Conservation (phyloP, 2,329 filamentous ascomycete species). For the Lasiodiplodia citricola region DNA sequence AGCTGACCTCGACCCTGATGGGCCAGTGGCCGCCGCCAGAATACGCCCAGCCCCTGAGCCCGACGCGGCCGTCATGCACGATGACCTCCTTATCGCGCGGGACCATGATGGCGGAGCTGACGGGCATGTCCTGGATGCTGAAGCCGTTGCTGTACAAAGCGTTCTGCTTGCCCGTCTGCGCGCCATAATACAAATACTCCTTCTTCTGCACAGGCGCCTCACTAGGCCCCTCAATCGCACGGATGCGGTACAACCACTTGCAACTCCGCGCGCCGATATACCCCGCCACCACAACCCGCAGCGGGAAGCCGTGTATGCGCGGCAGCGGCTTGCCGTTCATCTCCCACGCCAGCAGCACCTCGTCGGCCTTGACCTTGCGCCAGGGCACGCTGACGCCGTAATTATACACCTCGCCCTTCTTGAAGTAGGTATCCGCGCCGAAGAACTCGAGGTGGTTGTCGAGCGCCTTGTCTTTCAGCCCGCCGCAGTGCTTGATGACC, state of each 20-base stretch:
- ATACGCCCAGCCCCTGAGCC: constrained; percentile 55
- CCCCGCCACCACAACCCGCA: constrained; percentile 67
- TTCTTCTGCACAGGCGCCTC: constrained; percentile 66
- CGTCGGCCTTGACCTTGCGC: constrained; percentile 69
- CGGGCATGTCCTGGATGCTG: constrained; percentile 75
- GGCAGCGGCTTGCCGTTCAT: constrained; percentile 72
- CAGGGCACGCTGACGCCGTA: constrained; percentile 71
- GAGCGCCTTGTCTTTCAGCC: constrained; percentile 55
- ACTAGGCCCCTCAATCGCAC: constrained; percentile 62
- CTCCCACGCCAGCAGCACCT: constrained; percentile 72
- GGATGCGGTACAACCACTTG: constrained; percentile 69
- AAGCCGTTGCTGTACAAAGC: constrained; percentile 64
- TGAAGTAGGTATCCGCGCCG: constrained; percentile 76
- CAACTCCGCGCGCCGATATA: constrained; percentile 69
- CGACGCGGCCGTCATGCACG: constrained; percentile 64
- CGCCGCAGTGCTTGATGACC: constrained; percentile 72
- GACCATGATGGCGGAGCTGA: constrained; percentile 69
- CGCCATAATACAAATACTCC: constrained; percentile 72
- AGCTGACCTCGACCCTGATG: constrained; percentile 66
- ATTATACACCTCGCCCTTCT: constrained; percentile 68
- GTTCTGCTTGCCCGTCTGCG: constrained; percentile 72
- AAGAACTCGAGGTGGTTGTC: constrained; percentile 69
- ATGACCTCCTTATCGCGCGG: constrained; percentile 66
- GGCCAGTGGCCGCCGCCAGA: constrained; percentile 53
- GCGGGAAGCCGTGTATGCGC: constrained; percentile 68